Conservation (phyloP, 225 moss, liverwort and hornwort species). For the Physcomitrellopsis africana region DNA sequence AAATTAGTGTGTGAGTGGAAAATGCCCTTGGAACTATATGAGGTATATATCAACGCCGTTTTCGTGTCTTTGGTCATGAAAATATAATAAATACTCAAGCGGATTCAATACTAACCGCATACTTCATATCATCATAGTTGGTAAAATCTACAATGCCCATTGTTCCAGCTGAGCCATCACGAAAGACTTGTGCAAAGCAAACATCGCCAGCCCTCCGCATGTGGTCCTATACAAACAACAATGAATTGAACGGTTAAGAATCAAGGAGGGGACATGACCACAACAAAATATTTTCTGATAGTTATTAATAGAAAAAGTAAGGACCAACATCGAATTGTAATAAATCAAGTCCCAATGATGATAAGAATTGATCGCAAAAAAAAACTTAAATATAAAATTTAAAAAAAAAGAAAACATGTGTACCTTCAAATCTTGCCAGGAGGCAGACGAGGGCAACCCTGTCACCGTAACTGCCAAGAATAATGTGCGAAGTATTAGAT, state of each 20-base stretch:
- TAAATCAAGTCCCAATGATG: not conserved
- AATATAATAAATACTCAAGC: too few relatives aligned
- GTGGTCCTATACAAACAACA: constrained; percentile 64
- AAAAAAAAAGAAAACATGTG: too few relatives aligned
- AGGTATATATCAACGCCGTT: not conserved
- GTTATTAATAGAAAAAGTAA: not conserved
- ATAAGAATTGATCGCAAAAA: not conserved
- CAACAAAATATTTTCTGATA: not conserved
- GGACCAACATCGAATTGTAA: too few relatives aligned
- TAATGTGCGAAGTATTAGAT: constrained; percentile 14
- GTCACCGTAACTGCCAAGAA: constrained; percentile 78
- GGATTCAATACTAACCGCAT: constrained; percentile 61
- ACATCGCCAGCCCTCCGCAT: constrained; percentile 99
- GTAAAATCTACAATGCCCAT: constrained; percentile 99
- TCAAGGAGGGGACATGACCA: not conserved
- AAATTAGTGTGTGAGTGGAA: not conserved
- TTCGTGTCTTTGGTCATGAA: too few relatives aligned
- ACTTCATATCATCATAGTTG: constrained; percentile 98
- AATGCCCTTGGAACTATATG: not conserved
- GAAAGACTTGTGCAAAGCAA: constrained; percentile 31
- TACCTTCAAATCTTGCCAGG: constrained; percentile 98
- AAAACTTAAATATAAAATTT: too few relatives aligned
- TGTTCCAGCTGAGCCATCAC: constrained; percentile 55
- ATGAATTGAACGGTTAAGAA: not conserved
- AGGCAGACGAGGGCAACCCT: constrained; percentile 90